Evolutionary conservation across 345 rosid genomes (phyloP).

Genomic region (Citropsis articulata): DNA sequence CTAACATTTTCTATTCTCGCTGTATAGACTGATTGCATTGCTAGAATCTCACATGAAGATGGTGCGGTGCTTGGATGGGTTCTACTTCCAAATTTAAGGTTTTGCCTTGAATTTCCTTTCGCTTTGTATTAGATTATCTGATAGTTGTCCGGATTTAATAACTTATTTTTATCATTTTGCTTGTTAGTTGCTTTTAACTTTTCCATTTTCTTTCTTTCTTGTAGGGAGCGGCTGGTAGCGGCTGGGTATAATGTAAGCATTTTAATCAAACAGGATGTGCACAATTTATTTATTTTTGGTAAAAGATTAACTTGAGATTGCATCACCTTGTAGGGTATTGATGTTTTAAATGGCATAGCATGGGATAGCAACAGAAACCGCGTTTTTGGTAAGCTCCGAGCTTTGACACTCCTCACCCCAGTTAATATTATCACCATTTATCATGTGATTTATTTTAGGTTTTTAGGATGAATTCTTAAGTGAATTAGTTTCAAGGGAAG

Average conservation of each 20-base stretch:
- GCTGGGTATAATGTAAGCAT: slow-evolving; percentile 64
- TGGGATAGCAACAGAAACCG: slow-evolving; percentile 75
- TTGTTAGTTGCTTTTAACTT: neutral
- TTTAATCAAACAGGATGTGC: neutral
- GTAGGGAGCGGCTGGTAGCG: slow-evolving; percentile 56
- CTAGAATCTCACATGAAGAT: slow-evolving; percentile 69
- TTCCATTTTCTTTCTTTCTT: neutral
- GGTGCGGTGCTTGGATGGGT: slow-evolving; percentile 82
- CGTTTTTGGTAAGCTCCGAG: slow-evolving; percentile 51
- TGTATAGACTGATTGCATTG: slow-evolving; percentile 86
- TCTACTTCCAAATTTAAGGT: slow-evolving; percentile 79
- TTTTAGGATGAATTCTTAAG: neutral
- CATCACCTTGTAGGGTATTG: slow-evolving; percentile 46
- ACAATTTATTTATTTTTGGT: neutral
- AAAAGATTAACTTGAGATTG: slow-evolving; percentile 9
- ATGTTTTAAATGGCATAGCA: slow-evolving; percentile 95
- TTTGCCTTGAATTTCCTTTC: slow-evolving; percentile 4
- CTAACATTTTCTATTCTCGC: slow-evolving; percentile 10
- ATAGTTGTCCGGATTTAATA: neutral
- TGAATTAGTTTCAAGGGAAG: neutral
- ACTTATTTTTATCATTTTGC: neutral
- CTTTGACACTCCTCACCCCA: neutral
- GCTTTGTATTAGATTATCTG: neutral
- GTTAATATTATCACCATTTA: neutral
- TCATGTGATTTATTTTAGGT: neutral